Evolutionary conservation across 2,329 filamentous ascomycete species (phyloP).

Genomic region (Blastomyces silverae): DNA sequence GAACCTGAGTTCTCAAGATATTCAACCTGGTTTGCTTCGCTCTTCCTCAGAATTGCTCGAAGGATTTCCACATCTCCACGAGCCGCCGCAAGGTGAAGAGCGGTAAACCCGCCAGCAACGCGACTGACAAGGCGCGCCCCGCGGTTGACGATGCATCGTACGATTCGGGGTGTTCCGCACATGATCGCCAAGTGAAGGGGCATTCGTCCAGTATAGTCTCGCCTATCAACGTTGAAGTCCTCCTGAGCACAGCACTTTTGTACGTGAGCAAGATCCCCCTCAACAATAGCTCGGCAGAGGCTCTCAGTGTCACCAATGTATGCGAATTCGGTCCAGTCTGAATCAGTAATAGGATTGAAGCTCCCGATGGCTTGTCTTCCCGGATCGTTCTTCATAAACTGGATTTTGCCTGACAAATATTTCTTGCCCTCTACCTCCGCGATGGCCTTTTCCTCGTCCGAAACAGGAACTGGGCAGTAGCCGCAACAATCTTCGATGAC

Average conservation of each 20-base stretch:
- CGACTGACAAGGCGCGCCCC: conserved; percentile 67
- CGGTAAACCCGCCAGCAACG: conserved; percentile 70
- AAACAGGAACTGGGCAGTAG: conserved; percentile 62
- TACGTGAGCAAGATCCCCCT: conserved; percentile 63
- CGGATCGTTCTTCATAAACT: conserved; percentile 73
- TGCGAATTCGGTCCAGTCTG: conserved; percentile 84
- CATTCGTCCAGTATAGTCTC: conserved; percentile 72
- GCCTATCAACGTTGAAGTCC: conserved; percentile 61
- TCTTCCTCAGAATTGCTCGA: conserved; percentile 53
- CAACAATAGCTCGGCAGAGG: conserved; percentile 74
- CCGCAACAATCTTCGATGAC: conserved; percentile 77
- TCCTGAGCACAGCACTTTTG: conserved; percentile 63
- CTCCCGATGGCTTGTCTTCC: conserved; percentile 65
- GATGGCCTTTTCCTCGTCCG: conserved; percentile 63
- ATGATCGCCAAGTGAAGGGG: conserved; percentile 71
- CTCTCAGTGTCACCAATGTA: conserved; percentile 73
- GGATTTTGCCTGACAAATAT: conserved; percentile 66
- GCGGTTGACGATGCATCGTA: conserved; percentile 62
- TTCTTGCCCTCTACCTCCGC: conserved; percentile 66
- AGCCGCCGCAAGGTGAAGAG: conserved; percentile 72
- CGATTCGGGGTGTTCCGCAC: conserved; percentile 61
- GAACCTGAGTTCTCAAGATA: conserved; percentile 15
- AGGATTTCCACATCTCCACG: conserved; percentile 64
- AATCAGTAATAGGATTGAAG: conserved; percentile 73
- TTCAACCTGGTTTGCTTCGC: conserved; percentile 54